Base-by-base conservation (phyloP, 176 grass and related monocot species). In the Miscanthus lutarioriparius region DNA sequence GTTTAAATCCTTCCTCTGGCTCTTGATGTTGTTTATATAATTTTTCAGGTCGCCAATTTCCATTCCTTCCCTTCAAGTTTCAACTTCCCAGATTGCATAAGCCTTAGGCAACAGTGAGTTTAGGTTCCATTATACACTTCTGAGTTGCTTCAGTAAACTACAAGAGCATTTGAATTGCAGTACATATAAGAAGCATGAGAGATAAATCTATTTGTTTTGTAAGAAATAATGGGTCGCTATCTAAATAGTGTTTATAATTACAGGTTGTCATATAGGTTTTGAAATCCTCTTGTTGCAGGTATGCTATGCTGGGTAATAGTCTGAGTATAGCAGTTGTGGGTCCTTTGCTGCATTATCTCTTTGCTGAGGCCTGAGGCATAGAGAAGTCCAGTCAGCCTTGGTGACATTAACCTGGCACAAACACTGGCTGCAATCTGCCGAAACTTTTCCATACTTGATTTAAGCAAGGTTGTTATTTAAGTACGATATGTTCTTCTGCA, bases 21-120 rank as follows among this genome's bases (percentile, higher is more conserved):
- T 26, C 58, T 62, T 62, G 58, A 3, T 44, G 16, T 26, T 64
- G 45, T 82, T 86, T 4, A 77, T 87, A 58, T 62, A 9, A 61
- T 62, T 94, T 88, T 92, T 87, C 87, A 98, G 96, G 96, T 95
- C 26, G 93, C 93, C 56, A 98, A 98, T 94, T 84, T 98, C 74
- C 96, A 98, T 84, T 94, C 86, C 61, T 95, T 98, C 77, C 96
- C 96, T n/a, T 61, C 33, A 51, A 87, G 86, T 87, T 95, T 95
- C 80, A 32, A 63, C 56, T 98, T 98, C 79, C 96, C 91, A 12
- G 68, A 81, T 77, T 80, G 84, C 66, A 85, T 92, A 79, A 80
- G 85, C 70, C 83, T 98, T 53, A 90, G 86, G 75, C 93, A 98
- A 79, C 89, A 89, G 96, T 95, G 78, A 95, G 93, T 93, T 69